phyloP scores from a whole-genome alignment of 2,329 filamentous ascomycete species.

The Epichloe sylvatica region DNA sequence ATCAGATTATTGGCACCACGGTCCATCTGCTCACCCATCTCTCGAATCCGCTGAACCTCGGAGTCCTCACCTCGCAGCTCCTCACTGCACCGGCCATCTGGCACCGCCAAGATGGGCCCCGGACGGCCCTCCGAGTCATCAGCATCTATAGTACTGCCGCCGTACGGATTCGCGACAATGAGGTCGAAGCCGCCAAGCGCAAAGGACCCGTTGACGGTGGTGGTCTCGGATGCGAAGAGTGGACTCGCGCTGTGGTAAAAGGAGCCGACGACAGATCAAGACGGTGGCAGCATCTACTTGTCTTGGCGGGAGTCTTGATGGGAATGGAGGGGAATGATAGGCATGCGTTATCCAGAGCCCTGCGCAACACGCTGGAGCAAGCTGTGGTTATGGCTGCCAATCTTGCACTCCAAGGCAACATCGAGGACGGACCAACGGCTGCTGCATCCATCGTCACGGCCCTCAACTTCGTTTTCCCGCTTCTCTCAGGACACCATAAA shows the following conservation, averaged over 20 bases:
- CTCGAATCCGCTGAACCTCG: slow-evolving; percentile 61
- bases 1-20: slow-evolving; percentile 51
- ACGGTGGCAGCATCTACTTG: slow-evolving; percentile 73
- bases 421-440: slow-evolving; percentile 27
- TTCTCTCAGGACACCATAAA: slow-evolving; percentile 48
- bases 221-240: slow-evolving; percentile 35
- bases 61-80: slow-evolving; percentile 57
- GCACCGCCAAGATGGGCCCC: slow-evolving; percentile 44
- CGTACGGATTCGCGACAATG: slow-evolving; percentile 36
- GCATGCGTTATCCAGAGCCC: slow-evolving; percentile 45
- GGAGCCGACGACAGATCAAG: slow-evolving; percentile 45
- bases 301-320: slow-evolving; percentile 64
- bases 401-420: slow-evolving; percentile 46
- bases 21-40: slow-evolving; percentile 54
- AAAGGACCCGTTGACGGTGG: slow-evolving; percentile 23
- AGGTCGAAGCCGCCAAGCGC: slow-evolving; percentile 24
- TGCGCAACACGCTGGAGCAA: slow-evolving; percentile 55
- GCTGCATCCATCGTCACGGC: slow-evolving; percentile 50
- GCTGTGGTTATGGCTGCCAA: slow-evolving; percentile 65
- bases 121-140: slow-evolving; percentile 50
- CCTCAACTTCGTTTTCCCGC: slow-evolving; percentile 62
- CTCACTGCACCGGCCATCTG: slow-evolving; percentile 60
- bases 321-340: slow-evolving; percentile 55
- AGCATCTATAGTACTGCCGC: slow-evolving; percentile 59
- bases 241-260: slow-evolving; percentile 42